Conservation (phyloP, 331 rosid genomes). For the Spiraea crenata region DNA sequence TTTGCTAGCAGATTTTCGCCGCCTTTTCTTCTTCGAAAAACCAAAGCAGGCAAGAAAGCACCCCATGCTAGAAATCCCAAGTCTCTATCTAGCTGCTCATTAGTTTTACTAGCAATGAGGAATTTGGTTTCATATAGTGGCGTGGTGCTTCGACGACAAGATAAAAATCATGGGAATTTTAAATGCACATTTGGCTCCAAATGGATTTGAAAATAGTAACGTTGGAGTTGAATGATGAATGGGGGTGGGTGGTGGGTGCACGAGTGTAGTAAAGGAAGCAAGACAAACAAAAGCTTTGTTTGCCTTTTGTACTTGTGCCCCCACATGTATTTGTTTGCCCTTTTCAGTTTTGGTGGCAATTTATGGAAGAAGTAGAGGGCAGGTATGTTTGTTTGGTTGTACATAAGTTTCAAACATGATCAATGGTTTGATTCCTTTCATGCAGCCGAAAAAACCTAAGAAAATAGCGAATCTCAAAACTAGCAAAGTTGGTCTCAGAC, state of each 20-base stretch:
- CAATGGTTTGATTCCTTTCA: too few relatives aligned
- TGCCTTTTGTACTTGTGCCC: neutral
- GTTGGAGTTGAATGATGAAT: conserved; percentile 19
- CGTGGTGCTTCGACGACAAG: too few relatives aligned
- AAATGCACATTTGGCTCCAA: conserved; percentile 21
- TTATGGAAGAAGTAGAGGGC: neutral
- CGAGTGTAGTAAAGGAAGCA: neutral
- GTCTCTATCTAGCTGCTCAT: neutral
- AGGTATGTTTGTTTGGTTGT: neutral
- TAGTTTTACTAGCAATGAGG: neutral
- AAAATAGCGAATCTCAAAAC: too few relatives aligned
- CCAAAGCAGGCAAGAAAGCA: conserved; percentile 85
- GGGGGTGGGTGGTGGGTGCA: conserved; percentile 23
- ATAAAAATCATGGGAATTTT: conserved; percentile 1
- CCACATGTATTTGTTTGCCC: neutral
- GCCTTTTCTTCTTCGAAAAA: conserved; percentile 54
- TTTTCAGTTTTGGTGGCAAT: neutral
- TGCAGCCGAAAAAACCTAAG: too few relatives aligned
- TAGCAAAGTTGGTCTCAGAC: too few relatives aligned
- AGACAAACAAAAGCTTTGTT: neutral
- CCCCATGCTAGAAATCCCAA: conserved; percentile 45
- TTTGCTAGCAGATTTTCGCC: conserved; percentile 44
- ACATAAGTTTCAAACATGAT: too few relatives aligned
- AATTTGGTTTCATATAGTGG: conserved; percentile 12
- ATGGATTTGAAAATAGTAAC: conserved; percentile 17